Conservation (phyloP, 805 yeast species). For the Yamadazyma sp. region DNA sequence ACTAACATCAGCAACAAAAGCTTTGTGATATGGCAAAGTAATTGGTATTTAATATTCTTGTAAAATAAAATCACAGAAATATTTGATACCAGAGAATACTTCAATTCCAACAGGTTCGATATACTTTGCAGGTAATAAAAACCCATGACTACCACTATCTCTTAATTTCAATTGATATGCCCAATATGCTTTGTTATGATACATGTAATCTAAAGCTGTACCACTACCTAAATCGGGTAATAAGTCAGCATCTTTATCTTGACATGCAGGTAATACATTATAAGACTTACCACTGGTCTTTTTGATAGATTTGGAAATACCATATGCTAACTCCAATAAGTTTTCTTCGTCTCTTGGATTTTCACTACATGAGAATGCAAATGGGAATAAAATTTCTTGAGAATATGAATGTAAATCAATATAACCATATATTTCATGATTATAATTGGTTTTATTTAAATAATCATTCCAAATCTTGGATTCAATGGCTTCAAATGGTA, state of each 20-base stretch:
- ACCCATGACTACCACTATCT: slow-evolving; percentile 82
- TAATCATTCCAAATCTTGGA: slow-evolving; percentile 38
- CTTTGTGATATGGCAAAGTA: no score
- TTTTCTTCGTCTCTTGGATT: slow-evolving; percentile 80
- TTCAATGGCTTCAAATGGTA: slow-evolving; percentile 55
- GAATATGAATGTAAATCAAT: slow-evolving; percentile 84
- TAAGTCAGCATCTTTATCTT: slow-evolving; percentile 72
- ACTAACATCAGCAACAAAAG: no score
- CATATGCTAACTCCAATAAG: slow-evolving; percentile 76
- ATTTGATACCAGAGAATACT: slow-evolving; percentile 62
- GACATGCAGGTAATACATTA: slow-evolving; percentile 72
- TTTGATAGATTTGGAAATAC: slow-evolving; percentile 71
- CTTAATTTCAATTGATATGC: slow-evolving; percentile 80
- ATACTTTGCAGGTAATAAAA: slow-evolving; percentile 65
- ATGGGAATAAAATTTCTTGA: slow-evolving; percentile 79
- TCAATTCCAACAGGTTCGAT: slow-evolving; percentile 79
- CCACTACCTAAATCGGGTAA: slow-evolving; percentile 78
- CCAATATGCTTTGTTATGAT: slow-evolving; percentile 77
- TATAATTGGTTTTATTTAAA: slow-evolving; percentile 41
- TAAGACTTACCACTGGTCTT: slow-evolving; percentile 60
- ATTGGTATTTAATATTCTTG: slow-evolving; percentile 23
- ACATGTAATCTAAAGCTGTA: slow-evolving; percentile 78
- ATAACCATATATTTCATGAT: slow-evolving; percentile 69
- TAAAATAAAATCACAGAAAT: slow-evolving; percentile 48
- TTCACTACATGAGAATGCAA: slow-evolving; percentile 72